Percentiles rank a stretch among this genome's conserved stretches.
phyloP scores from a whole-genome alignment of 331 rosid species.

The Malus hybrid region DNA sequence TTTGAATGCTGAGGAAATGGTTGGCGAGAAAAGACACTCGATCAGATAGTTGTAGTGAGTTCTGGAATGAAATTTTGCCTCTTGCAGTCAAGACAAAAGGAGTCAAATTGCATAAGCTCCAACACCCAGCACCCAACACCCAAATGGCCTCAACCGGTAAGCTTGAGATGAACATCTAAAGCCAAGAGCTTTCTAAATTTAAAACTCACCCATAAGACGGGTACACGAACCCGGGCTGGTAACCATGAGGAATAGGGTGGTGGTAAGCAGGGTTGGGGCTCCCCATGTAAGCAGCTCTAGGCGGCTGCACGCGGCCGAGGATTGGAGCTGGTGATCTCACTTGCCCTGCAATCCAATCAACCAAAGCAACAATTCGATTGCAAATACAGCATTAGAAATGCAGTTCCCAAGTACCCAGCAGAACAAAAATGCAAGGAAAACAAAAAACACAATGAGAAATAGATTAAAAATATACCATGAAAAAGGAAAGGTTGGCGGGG shows the following conservation, averaged over 20 bases:
- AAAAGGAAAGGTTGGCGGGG: conserved; percentile 7
- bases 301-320: conserved; percentile 9
- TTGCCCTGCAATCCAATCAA: conserved; percentile 3
- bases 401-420: not conserved
- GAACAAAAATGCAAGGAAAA: not conserved
- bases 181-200: not conserved
- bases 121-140: not conserved
- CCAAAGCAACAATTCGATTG: not conserved
- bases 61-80: not conserved
- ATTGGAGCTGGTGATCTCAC: conserved; percentile 5
- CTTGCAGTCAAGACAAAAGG: not conserved
- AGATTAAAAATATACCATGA: not conserved
- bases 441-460: not conserved
- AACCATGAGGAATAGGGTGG: not conserved
- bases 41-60: not conserved
- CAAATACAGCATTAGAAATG: not conserved
- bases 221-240: conserved; percentile 13
- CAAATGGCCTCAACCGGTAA: not conserved
- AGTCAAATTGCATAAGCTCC: not conserved
- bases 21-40: not conserved
- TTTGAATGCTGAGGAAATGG: not conserved
- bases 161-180: not conserved
- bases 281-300: conserved; percentile 13
- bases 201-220: conserved; percentile 22
- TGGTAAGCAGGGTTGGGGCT: conserved; percentile 11